These are phyloP conservation scores for Thymus mandschuricus DNA, from an alignment of 257 asterid genomes.

Conservation along the genomic window DNA sequence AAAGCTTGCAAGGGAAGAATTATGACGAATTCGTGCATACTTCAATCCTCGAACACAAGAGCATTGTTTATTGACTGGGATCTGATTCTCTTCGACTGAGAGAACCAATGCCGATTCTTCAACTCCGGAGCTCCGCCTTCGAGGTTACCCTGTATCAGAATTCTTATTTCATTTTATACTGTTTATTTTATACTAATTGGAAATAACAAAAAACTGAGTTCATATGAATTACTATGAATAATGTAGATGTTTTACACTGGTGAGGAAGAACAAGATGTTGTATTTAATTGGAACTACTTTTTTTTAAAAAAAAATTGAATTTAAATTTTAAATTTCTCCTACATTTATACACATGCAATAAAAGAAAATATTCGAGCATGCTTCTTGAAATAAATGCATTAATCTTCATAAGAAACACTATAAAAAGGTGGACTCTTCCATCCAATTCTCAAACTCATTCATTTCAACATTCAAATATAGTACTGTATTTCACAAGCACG, in stretches of 20 bases:
- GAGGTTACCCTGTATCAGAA: not conserved
- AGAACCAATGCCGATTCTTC: not conserved
- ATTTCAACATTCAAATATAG: too few relatives aligned
- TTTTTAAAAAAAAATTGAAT: not conserved
- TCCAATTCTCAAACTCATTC: too few relatives aligned
- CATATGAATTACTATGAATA: not conserved
- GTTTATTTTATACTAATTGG: too few relatives aligned
- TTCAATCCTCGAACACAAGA: not conserved
- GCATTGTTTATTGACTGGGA: not conserved
- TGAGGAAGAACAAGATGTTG: not conserved
- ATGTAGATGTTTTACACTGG: not conserved
- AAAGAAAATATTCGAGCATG: too few relatives aligned
- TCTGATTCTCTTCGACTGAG: not conserved
- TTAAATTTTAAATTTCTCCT: too few relatives aligned
- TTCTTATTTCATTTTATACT: not conserved
- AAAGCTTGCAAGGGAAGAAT: slow-evolving; percentile 4
- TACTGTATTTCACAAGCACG: too few relatives aligned
- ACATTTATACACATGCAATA: too few relatives aligned
- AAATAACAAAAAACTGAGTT: not conserved
- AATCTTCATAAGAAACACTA: too few relatives aligned
- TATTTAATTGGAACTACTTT: not conserved
- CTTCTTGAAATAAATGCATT: too few relatives aligned
- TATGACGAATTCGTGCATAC: slow-evolving; percentile 1
- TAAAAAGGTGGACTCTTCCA: too few relatives aligned
- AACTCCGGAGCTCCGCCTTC: not conserved